Percentiles rank a stretch among this genome's conserved stretches.
phyloP scores from a whole-genome alignment of 495 filamentous ascomycete species.

The Aspergillus taichungensis region DNA sequence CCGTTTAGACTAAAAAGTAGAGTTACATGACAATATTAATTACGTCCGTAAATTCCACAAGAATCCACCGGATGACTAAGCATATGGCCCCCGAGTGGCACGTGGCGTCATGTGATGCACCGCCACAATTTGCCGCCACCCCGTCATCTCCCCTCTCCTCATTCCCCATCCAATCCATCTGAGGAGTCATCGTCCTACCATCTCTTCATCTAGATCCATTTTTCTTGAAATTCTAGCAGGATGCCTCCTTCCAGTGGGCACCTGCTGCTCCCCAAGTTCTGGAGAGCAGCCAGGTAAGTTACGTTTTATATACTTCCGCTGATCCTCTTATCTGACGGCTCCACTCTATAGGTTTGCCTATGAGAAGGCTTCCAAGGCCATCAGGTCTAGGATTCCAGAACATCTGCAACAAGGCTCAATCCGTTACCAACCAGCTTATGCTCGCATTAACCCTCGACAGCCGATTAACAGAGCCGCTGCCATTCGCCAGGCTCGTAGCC shows the following conservation, averaged over 20 bases:
- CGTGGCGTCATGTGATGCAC: slow-evolving; percentile 22
- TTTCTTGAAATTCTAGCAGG: slow-evolving; percentile 17
- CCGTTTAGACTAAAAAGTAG: too few relatives aligned
- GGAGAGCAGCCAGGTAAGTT: slow-evolving; percentile 55
- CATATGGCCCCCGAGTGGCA: neutral
- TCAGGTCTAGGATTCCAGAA: slow-evolving; percentile 53
- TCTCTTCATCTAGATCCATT: slow-evolving; percentile 7
- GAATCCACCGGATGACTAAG: too few relatives aligned
- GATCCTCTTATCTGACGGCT: slow-evolving; percentile 13
- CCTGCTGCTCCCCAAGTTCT: slow-evolving; percentile 60
- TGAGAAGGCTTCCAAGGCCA: slow-evolving; percentile 50
- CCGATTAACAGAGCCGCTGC: slow-evolving; percentile 64
- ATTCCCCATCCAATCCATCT: slow-evolving; percentile 13
- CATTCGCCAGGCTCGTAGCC: slow-evolving; percentile 61
- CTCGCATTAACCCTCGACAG: slow-evolving; percentile 49
- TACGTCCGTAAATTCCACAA: too few relatives aligned
- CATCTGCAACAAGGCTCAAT: slow-evolving; percentile 32
- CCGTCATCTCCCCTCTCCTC: slow-evolving; percentile 8
- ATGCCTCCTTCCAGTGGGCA: slow-evolving; percentile 64
- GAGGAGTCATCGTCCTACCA: slow-evolving; percentile 6
- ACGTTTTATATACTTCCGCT: slow-evolving; percentile 5
- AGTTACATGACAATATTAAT: too few relatives aligned
- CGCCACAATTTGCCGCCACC: slow-evolving; percentile 22
- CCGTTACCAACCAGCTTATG: slow-evolving; percentile 44
- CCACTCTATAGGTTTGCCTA: slow-evolving; percentile 47